Conservation (phyloP, 345 rosid genomes). For the Heritiera fomes region DNA sequence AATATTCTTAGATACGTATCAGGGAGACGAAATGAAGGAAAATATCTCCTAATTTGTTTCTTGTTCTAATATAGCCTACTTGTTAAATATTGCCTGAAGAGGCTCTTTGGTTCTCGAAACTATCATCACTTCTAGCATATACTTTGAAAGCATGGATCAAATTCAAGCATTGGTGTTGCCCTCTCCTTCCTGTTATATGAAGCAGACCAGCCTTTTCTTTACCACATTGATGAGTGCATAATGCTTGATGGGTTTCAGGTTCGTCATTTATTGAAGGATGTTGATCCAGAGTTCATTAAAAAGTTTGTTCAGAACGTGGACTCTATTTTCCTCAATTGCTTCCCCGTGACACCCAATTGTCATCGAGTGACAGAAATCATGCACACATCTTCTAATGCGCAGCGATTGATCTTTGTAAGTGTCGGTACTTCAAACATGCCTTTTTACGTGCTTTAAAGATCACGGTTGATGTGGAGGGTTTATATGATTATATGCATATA, state of each 20-base stretch:
- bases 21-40: not conserved
- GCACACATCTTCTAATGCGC: slow-evolving; percentile 53
- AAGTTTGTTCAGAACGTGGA: slow-evolving; percentile 41
- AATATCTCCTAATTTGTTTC: not conserved
- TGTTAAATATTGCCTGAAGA: not conserved
- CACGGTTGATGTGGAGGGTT: slow-evolving; percentile 13
- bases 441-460: not conserved
- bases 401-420: slow-evolving; percentile 63
- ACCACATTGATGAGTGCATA: not conserved
- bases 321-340: slow-evolving; percentile 49
- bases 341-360: slow-evolving; percentile 83
- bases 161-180: not conserved
- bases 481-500: slow-evolving; percentile 12
- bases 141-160: not conserved
- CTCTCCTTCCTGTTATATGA: not conserved
- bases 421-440: not conserved
- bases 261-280: slow-evolving; percentile 46
- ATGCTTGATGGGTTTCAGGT: slow-evolving; percentile 47
- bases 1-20: not conserved
- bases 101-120: not conserved
- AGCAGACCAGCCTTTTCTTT: not conserved
- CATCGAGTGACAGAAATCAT: slow-evolving; percentile 81
- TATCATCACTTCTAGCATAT: not conserved
- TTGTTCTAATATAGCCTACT: not conserved
- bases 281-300: slow-evolving; percentile 59